Conservation (phyloP, 75 land plant genomes). For the Pinus taeda region DNA sequence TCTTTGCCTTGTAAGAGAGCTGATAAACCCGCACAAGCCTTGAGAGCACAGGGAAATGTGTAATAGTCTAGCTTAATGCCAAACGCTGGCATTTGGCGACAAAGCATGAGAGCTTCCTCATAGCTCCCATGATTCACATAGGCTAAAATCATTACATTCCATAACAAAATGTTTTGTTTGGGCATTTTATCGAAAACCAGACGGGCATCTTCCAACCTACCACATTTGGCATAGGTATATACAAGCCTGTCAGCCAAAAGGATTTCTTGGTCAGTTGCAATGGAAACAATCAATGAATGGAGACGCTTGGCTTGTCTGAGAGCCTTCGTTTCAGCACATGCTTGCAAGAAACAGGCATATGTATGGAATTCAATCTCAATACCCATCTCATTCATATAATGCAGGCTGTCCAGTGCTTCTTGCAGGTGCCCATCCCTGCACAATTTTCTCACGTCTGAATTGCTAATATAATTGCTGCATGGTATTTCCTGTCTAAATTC, state of each 20-base stretch:
- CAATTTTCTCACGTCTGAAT: background rate
- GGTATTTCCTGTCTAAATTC: no score
- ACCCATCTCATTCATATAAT: background rate
- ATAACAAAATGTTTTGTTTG: background rate
- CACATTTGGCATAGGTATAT: background rate
- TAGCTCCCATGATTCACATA: background rate
- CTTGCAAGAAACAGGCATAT: background rate
- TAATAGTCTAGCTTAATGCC: constrained; percentile 1
- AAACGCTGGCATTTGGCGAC: background rate
- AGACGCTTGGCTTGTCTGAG: background rate
- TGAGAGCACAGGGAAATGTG: constrained; percentile 8
- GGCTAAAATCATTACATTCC: constrained; percentile 10
- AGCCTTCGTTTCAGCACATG: background rate
- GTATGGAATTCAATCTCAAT: background rate
- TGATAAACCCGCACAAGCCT: constrained; percentile 3
- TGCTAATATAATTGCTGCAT: no score
- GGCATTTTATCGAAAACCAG: constrained; percentile 3
- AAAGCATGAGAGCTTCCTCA: constrained; percentile 9
- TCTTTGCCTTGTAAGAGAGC: background rate
- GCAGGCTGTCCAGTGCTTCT: background rate
- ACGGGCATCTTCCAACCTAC: background rate
- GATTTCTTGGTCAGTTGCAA: background rate
- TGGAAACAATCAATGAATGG: background rate
- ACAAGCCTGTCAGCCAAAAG: constrained; percentile 5
- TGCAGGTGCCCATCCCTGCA: background rate